These are phyloP conservation scores for Erodium chrysanthum DNA, from an alignment of 441 rosid species.

Conservation along the genomic window DNA sequence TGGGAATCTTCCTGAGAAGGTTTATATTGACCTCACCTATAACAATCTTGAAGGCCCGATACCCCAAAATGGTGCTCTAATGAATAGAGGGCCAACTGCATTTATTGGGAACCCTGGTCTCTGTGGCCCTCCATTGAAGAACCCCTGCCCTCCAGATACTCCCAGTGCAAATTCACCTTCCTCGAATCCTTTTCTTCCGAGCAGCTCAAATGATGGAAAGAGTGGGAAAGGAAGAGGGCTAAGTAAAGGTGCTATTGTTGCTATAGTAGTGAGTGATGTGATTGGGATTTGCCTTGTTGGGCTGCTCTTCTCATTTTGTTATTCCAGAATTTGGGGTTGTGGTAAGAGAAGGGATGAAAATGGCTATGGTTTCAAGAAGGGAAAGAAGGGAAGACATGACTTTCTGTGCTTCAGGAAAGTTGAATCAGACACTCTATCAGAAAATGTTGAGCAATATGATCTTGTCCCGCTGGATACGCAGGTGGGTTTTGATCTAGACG, in stretches of 20 bases:
- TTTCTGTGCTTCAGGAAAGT: slow-evolving; percentile 20
- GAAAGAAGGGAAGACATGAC: slow-evolving; percentile 16
- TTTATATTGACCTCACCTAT: slow-evolving; percentile 22
- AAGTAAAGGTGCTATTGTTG: slow-evolving; percentile 17
- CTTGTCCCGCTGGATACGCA: slow-evolving; percentile 37
- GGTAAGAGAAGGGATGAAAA: slow-evolving; percentile 4
- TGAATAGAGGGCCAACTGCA: slow-evolving; percentile 26
- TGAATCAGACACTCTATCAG: slow-evolving; percentile 27
- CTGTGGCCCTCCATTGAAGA: slow-evolving; percentile 25
- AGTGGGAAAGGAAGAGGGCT: slow-evolving; percentile 18
- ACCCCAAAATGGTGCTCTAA: slow-evolving; percentile 24
- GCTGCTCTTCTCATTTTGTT: slow-evolving; percentile 22
- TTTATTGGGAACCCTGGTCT: slow-evolving; percentile 24
- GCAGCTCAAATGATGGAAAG: slow-evolving; percentile 9
- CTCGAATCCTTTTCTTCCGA: slow-evolving; percentile 18
- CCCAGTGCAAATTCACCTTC: slow-evolving; percentile 19
- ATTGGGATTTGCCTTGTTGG: slow-evolving; percentile 24
- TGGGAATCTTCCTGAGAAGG: slow-evolving; percentile 27
- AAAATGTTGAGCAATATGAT: slow-evolving; percentile 32
- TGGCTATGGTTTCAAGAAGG: slow-evolving; percentile 16
- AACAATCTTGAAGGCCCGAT: slow-evolving; percentile 23
- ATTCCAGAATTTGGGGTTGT: slow-evolving; percentile 16
- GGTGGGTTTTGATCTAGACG: slow-evolving; percentile 41
- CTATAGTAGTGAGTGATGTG: slow-evolving; percentile 23
- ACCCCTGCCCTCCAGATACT: slow-evolving; percentile 15